phyloP scores from a whole-genome alignment of 2,329 filamentous ascomycete species.

The Alternaria triticina region DNA sequence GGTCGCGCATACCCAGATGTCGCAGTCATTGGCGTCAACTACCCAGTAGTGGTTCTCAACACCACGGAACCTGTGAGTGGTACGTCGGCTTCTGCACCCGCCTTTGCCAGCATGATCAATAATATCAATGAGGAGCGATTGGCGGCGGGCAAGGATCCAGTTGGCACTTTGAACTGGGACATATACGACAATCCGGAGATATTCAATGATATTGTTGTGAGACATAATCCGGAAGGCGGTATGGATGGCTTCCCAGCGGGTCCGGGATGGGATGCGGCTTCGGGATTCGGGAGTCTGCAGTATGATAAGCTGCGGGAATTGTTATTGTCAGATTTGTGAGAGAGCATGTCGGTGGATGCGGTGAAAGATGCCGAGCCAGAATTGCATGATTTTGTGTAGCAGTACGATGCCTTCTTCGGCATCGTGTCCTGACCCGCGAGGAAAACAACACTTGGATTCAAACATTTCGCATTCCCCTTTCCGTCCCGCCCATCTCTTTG shows the following conservation, averaged over 20 bases:
- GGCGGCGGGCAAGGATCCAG: constrained; percentile 51
- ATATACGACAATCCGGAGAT: constrained; percentile 57
- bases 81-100: constrained; percentile 62
- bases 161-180: constrained; percentile 66
- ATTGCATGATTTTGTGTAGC: neutral
- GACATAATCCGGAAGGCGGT: constrained; percentile 42
- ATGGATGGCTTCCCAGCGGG: constrained; percentile 35
- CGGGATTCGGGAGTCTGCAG: constrained; percentile 26
- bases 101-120: constrained; percentile 62
- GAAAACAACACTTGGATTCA: neutral
- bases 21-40: constrained; percentile 61
- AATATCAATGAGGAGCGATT: constrained; percentile 66
- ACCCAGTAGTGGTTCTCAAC: constrained; percentile 47
- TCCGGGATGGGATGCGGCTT: constrained; percentile 37
- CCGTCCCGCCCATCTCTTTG: neutral
- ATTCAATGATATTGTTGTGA: constrained; percentile 51
- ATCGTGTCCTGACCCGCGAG: neutral
- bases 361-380: neutral
- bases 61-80: constrained; percentile 50
- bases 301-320: constrained; percentile 25
- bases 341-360: neutral
- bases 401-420: neutral
- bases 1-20: constrained; percentile 68
- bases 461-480: neutral
- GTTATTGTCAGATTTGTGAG: constrained; percentile 8